These are phyloP conservation scores for Phytophthora chlamydospora DNA, from an alignment of 352 stramenopile genomes.

Conservation along the genomic window DNA sequence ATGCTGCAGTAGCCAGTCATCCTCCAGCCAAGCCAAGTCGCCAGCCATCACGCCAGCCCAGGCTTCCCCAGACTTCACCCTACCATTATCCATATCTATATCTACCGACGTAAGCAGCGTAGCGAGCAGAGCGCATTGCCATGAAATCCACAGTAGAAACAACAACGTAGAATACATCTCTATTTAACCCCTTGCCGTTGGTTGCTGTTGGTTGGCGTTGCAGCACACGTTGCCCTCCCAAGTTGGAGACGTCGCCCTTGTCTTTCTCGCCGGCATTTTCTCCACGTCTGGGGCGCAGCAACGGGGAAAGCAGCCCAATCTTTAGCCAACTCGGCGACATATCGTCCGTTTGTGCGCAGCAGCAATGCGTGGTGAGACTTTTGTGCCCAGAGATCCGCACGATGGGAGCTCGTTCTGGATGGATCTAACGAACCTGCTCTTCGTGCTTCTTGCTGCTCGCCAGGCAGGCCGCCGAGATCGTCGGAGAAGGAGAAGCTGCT, in stretches of 20 bases:
- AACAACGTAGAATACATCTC: conserved; percentile 21
- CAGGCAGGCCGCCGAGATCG: conserved; percentile 1
- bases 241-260: conserved; percentile 6
- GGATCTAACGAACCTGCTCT: conserved; percentile 29
- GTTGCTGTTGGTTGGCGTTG: neutral
- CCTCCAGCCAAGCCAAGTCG: neutral
- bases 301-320: conserved; percentile 6
- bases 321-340: conserved; percentile 26
- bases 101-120: conserved; percentile 22
- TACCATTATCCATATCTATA: conserved; percentile 36
- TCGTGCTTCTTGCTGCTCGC: conserved; percentile 7
- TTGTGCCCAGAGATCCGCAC: conserved; percentile 23
- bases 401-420: conserved; percentile 16
- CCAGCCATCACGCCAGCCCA: conserved; percentile 7
- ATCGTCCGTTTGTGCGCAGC: conserved; percentile 16
- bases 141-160: conserved; percentile 25
- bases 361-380: conserved; percentile 6
- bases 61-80: neutral
- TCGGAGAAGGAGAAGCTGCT: conserved; percentile 21
- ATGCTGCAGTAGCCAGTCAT: conserved; percentile 59
- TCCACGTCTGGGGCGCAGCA: neutral
- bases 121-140: conserved; percentile 6
- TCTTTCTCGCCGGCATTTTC: conserved; percentile 25
- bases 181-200: conserved; percentile 24
- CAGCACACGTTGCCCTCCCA: neutral